phyloP scores from a whole-genome alignment of 2,329 filamentous ascomycete species.

The Biscogniauxia sp. region DNA sequence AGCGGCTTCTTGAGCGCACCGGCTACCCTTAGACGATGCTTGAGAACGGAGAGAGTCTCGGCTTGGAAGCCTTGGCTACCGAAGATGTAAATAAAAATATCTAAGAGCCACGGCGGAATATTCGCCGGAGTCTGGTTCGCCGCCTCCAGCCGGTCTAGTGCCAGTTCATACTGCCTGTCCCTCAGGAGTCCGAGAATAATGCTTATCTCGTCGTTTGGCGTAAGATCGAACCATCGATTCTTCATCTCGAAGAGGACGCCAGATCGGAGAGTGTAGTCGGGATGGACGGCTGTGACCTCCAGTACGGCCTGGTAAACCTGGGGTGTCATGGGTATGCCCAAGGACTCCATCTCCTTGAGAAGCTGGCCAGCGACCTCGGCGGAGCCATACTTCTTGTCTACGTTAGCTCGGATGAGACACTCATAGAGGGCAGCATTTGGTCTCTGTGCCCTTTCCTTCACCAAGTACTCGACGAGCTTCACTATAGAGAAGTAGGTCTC shows the following conservation, averaged over 20 bases:
- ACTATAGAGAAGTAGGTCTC: slow-evolving; percentile 39
- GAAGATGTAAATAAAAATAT: slow-evolving; percentile 73
- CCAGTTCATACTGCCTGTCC: slow-evolving; percentile 80
- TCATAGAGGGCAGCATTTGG: slow-evolving; percentile 66
- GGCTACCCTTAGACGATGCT: slow-evolving; percentile 46
- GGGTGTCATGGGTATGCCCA: slow-evolving; percentile 61
- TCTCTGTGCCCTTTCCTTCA: slow-evolving; percentile 52
- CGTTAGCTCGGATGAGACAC: slow-evolving; percentile 70
- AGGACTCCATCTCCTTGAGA: slow-evolving; percentile 68
- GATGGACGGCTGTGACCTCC: slow-evolving; percentile 70
- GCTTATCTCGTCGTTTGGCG: slow-evolving; percentile 60
- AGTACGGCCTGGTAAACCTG: slow-evolving; percentile 66
- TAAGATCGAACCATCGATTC: slow-evolving; percentile 66
- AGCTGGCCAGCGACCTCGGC: slow-evolving; percentile 60
- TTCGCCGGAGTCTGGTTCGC: slow-evolving; percentile 56
- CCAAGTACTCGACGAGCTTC: slow-evolving; percentile 55
- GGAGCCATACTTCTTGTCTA: slow-evolving; percentile 61
- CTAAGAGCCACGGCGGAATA: slow-evolving; percentile 72
- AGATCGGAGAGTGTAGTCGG: slow-evolving; percentile 75
- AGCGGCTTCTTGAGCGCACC: slow-evolving; percentile 13
- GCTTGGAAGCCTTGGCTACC: slow-evolving; percentile 72
- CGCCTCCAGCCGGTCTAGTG: slow-evolving; percentile 65
- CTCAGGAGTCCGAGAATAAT: slow-evolving; percentile 73
- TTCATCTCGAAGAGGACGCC: slow-evolving; percentile 73
- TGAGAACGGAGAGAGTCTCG: slow-evolving; percentile 69